Percentiles rank a stretch among this genome's conserved stretches.
phyloP scores from a whole-genome alignment of 192 early-diverging fungal species.

The Coemansia sp. region DNA sequence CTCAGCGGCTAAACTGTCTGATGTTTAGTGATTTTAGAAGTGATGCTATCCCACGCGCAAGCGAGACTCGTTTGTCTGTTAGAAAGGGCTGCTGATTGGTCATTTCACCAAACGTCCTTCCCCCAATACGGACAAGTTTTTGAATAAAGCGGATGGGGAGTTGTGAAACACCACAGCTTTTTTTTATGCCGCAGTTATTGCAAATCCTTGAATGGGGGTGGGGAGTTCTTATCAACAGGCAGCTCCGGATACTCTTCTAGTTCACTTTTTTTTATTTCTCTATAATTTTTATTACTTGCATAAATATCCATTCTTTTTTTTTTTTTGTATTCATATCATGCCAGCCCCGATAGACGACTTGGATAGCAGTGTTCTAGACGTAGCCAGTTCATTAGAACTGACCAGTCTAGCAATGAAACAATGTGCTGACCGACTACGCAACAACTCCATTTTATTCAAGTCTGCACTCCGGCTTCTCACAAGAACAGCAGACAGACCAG shows the following conservation, averaged over 20 bases:
- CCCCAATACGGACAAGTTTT: neutral
- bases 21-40: neutral
- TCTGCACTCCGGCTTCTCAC: slow-evolving; percentile 22
- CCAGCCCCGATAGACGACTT: slow-evolving; percentile 14
- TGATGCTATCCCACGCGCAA: neutral
- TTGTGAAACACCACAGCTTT: neutral
- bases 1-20: neutral
- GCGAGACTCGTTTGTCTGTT: neutral
- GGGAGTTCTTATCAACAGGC: neutral
- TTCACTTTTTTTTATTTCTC: neutral
- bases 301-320: neutral
- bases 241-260: neutral
- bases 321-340: slow-evolving; percentile 1
- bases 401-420: slow-evolving; percentile 27
- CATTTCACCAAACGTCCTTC: neutral
- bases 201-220: neutral
- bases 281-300: neutral
- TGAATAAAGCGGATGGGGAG: neutral
- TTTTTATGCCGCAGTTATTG: neutral
- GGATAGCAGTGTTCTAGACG: neutral
- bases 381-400: slow-evolving; percentile 27
- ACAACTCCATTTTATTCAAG: slow-evolving; percentile 13
- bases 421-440: slow-evolving; percentile 26
- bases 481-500: slow-evolving; percentile 3
- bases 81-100: neutral